These are phyloP conservation scores for Colletotrichum sp. DNA, from an alignment of 2,329 filamentous ascomycete genomes.

Conservation along the genomic window DNA sequence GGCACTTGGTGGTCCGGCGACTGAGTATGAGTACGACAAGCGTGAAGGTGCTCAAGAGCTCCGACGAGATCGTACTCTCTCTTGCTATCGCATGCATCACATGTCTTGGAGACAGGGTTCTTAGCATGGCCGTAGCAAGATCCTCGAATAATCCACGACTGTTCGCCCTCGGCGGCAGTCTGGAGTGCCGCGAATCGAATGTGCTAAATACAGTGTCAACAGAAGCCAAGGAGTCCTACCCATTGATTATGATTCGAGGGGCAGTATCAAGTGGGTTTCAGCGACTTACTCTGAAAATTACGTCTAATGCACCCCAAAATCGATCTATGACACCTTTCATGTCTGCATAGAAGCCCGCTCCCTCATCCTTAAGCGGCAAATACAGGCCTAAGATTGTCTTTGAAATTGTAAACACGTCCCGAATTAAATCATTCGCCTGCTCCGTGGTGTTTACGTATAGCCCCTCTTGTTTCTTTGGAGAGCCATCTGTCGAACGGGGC, in stretches of 20 bases:
- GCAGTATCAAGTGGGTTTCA: accelerated
- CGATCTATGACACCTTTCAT: background rate
- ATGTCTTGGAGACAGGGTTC: no score
- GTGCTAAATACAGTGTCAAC: background rate
- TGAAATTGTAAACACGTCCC: background rate
- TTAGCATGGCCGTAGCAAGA: background rate
- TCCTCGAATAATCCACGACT: background rate
- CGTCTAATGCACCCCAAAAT: background rate
- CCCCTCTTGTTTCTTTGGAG: no score
- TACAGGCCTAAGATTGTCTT: background rate
- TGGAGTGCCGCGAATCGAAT: background rate
- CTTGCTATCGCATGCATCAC: no score
- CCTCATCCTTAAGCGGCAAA: background rate
- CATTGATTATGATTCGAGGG: no score
- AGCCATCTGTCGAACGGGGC: no score
- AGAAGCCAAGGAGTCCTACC: background rate
- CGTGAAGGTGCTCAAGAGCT: background rate
- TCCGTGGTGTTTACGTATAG: no score
- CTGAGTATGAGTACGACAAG: background rate
- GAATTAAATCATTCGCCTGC: background rate
- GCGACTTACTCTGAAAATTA: background rate
- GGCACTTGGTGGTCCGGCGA: background rate
- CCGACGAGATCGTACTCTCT: background rate
- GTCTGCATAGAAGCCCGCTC: background rate
- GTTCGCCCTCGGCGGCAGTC: background rate